A percentile compares a stretch with the other conserved stretches of the same genome.
phyloP scores from a whole-genome alignment of 805 yeast species.

The Kluyveromyces siamensis region DNA sequence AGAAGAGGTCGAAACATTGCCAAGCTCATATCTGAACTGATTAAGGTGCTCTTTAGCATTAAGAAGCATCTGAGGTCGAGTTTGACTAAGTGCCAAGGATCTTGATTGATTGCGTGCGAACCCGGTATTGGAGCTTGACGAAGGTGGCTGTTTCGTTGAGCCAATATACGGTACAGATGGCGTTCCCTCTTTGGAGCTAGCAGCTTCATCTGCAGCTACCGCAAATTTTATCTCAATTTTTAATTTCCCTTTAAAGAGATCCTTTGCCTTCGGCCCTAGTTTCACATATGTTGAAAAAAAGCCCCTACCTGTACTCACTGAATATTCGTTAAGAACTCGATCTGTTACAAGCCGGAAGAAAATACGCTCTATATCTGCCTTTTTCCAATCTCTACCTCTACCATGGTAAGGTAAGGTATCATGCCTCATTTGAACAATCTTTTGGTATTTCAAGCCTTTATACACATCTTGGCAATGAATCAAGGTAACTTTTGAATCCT shows the following conservation, averaged over 20 bases:
- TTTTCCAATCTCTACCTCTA: slow-evolving; percentile 52
- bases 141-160: background rate
- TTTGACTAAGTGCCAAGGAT: background rate
- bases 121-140: background rate
- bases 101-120: background rate
- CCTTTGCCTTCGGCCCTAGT: slow-evolving; percentile 47
- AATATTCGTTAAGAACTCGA: slow-evolving; percentile 58
- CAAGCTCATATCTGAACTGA: background rate
- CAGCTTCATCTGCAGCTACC: slow-evolving; percentile 14
- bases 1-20: background rate
- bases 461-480: slow-evolving; percentile 76
- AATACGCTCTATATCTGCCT: slow-evolving; percentile 69
- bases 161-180: background rate
- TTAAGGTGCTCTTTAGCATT: background rate
- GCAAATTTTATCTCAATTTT: slow-evolving; percentile 47
- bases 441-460: slow-evolving; percentile 60
- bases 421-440: slow-evolving; percentile 55
- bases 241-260: slow-evolving; percentile 36
- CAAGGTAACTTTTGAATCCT: slow-evolving; percentile 57
- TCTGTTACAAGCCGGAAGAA: slow-evolving; percentile 68
- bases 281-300: slow-evolving; percentile 71
- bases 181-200: slow-evolving; percentile 6
- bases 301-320: slow-evolving; percentile 65
- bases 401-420: slow-evolving; percentile 59
- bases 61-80: background rate